These are phyloP conservation scores for Podospora tetraspora DNA, from an alignment of 495 filamentous ascomycete genomes.

Conservation along the genomic window DNA sequence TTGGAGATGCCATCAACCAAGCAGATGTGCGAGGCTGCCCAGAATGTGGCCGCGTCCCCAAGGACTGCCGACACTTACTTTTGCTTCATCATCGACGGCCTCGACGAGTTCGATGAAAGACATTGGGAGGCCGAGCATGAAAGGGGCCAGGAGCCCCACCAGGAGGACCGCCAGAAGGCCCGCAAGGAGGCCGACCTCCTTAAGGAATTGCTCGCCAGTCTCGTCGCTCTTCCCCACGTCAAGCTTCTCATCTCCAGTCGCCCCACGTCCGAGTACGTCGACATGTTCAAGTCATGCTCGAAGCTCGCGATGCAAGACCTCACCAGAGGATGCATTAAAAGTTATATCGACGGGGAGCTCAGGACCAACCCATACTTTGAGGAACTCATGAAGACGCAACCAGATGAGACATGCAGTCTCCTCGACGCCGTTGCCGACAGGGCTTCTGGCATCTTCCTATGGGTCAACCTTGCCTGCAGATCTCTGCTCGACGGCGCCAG, in stretches of 20 bases:
- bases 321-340: neutral
- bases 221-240: neutral
- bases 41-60: neutral
- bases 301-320: neutral
- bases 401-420: neutral
- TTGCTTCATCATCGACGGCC: slow-evolving; percentile 27
- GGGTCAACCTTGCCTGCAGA: slow-evolving; percentile 2
- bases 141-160: too few relatives aligned
- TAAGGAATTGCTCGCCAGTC: neutral
- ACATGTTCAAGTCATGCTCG: neutral
- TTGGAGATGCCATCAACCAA: neutral
- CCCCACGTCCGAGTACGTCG: neutral
- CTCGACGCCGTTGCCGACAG: neutral
- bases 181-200: neutral
- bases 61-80: slow-evolving; percentile 8
- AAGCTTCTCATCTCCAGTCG: neutral
- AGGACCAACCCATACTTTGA: neutral
- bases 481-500: slow-evolving; percentile 1
- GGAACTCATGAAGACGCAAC: neutral
- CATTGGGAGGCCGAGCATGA: neutral
- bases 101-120: slow-evolving; percentile 32
- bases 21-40: neutral
- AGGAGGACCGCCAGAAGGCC: too few relatives aligned
- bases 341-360: neutral
- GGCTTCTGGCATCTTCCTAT: slow-evolving; percentile 8